These are phyloP conservation scores for Aspergillus bridgeri DNA, from an alignment of 495 filamentous ascomycete species.

Conservation along the genomic window DNA sequence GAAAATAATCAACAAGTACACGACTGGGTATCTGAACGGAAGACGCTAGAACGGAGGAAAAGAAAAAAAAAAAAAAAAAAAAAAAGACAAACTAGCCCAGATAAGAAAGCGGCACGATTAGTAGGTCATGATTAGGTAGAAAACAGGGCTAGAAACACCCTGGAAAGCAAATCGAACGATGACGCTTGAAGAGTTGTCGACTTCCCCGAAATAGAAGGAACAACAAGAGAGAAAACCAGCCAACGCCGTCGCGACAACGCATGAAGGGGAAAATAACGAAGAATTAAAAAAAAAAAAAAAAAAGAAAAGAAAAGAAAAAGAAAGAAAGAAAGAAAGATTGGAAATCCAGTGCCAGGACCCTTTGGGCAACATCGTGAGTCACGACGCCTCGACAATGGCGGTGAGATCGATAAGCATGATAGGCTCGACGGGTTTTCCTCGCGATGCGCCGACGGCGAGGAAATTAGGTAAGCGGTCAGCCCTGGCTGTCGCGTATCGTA, in stretches of 20 bases:
- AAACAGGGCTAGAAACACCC: background rate
- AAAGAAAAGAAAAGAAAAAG: conserved; percentile 1
- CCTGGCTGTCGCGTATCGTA: too few species aligned
- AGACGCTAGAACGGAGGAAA: background rate
- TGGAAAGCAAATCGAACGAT: background rate
- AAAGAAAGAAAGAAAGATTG: conserved; percentile 5
- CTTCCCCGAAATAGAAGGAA: conserved; percentile 15
- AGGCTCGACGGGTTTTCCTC: conserved; percentile 9
- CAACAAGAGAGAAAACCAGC: conserved; percentile 2
- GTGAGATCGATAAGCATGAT: conserved; percentile 15
- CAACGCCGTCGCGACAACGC: conserved; percentile 17
- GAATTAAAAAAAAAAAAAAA: conserved; percentile 3
- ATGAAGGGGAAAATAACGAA: conserved; percentile 2
- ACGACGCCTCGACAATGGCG: conserved; percentile 15
- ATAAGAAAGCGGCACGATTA: too few species aligned
- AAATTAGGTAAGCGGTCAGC: conserved; percentile 24
- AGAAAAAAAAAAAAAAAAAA: conserved; percentile 2
- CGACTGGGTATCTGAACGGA: conserved; percentile 24
- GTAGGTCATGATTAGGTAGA: too few species aligned
- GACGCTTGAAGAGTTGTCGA: background rate
- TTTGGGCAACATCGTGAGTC: conserved; percentile 1
- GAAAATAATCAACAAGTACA: conserved; percentile 14
- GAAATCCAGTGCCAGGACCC: conserved; percentile 3
- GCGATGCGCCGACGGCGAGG: conserved; percentile 23
- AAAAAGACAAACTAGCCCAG: background rate